A percentile compares a stretch with the other conserved stretches of the same genome.
Evolutionary conservation across 2,329 filamentous ascomycete genomes (phyloP).

Genomic region (Colletotrichum sp.): DNA sequence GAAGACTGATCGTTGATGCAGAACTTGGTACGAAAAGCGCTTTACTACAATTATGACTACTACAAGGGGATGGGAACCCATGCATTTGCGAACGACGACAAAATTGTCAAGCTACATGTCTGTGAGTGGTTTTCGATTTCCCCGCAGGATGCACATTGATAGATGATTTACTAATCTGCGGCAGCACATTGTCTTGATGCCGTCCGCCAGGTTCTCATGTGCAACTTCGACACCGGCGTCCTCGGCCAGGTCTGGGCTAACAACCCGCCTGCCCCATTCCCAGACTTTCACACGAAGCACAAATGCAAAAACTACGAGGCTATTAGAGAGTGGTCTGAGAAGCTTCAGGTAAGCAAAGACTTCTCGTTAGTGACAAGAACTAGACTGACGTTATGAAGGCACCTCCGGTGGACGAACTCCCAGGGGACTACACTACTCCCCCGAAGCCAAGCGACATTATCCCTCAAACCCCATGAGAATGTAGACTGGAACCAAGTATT

Average conservation of each 20-base stretch:
- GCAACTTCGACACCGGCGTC: slow-evolving; percentile 63
- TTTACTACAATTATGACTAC: slow-evolving; percentile 65
- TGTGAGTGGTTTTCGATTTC: slow-evolving; percentile 46
- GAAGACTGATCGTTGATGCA: slow-evolving; percentile 20
- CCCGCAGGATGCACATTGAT: neutral
- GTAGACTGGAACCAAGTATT: neutral
- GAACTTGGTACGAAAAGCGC: slow-evolving; percentile 63
- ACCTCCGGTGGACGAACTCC: neutral
- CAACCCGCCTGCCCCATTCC: slow-evolving; percentile 51
- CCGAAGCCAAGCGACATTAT: neutral
- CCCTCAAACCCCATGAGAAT: neutral
- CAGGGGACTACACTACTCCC: neutral
- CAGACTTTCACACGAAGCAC: slow-evolving; percentile 67
- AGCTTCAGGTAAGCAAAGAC: slow-evolving; percentile 44
- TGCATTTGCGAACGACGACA: slow-evolving; percentile 60
- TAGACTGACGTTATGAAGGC: neutral
- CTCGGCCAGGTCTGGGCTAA: slow-evolving; percentile 67
- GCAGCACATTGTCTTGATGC: slow-evolving; percentile 66
- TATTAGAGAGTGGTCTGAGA: slow-evolving; percentile 57
- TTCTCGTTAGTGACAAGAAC: neutral
- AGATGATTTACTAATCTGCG: neutral
- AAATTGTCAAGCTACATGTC: slow-evolving; percentile 59
- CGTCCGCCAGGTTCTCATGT: slow-evolving; percentile 67
- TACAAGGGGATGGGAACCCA: slow-evolving; percentile 55
- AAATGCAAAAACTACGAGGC: slow-evolving; percentile 62